Base-by-base conservation (phyloP, 495 filamentous ascomycete species). In the Baudoinia panamericana region DNA sequence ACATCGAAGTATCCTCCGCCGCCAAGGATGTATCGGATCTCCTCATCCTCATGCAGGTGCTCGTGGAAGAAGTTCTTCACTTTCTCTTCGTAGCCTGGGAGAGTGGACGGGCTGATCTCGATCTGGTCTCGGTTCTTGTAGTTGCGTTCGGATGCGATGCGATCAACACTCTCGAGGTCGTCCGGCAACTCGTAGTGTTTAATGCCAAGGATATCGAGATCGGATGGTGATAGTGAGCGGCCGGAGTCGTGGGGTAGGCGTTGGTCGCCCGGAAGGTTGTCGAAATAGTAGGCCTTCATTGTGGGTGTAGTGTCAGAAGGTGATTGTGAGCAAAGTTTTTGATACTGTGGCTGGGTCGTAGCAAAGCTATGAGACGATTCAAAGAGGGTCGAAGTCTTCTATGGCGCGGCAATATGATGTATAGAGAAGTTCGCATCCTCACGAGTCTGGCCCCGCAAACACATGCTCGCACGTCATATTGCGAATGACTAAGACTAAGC, bases 51-150 rank as follows among this genome's bases (percentile, higher is more conserved):
- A 52, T 97, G 90, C 51, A 96, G 62, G 61, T 97, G 90, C 69
- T 97, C 90, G 30, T 79, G 58, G 66, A 96, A 96, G 67, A 97
- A 97, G 43, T 57, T 73, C 64, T 82, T 84, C 45, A 97, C 82
- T 56, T 96, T 95, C 45, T 76, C 72, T 63, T 97, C 90, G 63
- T 87, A 88, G 21, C 72, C 61, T 29, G 70, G 78, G 84, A 96
- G 86, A 41, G 73, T 79, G 45, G 72, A 70, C 0, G 85, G 87
- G 16, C 84, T 88, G n/a, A 96, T 80, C 46, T 69, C 78, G 56
- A 95, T 80, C 62, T 88, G 76, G 62, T 97, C 90, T 12, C 90
- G 82, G 67, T 96, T 94, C 67, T 81, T 85, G 72, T 97, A 97
- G 41, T 72, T 71, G 46, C 90, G 82, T 43, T 78, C 62, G 0